phyloP scores from a whole-genome alignment of 1,139 yeast genomes.

The Scheffersomyces parashehatae region DNA sequence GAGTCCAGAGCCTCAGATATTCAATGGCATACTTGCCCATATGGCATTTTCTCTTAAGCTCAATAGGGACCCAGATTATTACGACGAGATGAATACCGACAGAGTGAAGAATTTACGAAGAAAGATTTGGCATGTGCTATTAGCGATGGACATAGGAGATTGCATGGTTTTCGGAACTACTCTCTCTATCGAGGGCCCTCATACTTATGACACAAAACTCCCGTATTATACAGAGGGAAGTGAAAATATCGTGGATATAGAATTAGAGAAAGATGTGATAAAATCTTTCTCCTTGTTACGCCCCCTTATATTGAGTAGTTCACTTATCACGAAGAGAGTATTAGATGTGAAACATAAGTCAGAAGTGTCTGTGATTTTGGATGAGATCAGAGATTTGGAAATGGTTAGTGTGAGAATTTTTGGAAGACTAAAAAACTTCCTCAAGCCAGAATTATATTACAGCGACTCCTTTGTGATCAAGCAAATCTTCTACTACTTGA shows the following conservation, averaged over 20 bases:
- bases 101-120: constrained; percentile 13
- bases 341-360: constrained; percentile 11
- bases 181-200: constrained; percentile 13
- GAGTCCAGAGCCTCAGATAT: constrained; percentile 11
- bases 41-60: constrained; percentile 12
- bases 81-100: constrained; percentile 7
- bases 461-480: constrained; percentile 3
- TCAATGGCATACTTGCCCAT: constrained; percentile 12
- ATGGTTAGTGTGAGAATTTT: constrained; percentile 9
- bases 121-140: constrained; percentile 28
- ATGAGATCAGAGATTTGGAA: constrained; percentile 13
- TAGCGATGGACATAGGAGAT: constrained; percentile 18
- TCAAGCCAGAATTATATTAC: constrained; percentile 1
- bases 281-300: constrained; percentile 12
- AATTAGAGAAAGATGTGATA: constrained; percentile 21
- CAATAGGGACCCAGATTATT: constrained; percentile 16
- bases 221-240: constrained; percentile 19
- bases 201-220: constrained; percentile 23
- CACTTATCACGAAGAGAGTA: constrained; percentile 6
- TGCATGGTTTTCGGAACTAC: constrained; percentile 15
- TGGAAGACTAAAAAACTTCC: constrained; percentile 6
- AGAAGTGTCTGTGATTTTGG: constrained; percentile 10
- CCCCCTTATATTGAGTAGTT: constrained; percentile 3
- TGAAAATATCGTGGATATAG: constrained; percentile 16
- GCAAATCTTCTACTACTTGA: constrained; percentile 7